Evolutionary conservation across 495 filamentous ascomycete species (phyloP).

Genomic region (Aspergillus nanangensis): DNA sequence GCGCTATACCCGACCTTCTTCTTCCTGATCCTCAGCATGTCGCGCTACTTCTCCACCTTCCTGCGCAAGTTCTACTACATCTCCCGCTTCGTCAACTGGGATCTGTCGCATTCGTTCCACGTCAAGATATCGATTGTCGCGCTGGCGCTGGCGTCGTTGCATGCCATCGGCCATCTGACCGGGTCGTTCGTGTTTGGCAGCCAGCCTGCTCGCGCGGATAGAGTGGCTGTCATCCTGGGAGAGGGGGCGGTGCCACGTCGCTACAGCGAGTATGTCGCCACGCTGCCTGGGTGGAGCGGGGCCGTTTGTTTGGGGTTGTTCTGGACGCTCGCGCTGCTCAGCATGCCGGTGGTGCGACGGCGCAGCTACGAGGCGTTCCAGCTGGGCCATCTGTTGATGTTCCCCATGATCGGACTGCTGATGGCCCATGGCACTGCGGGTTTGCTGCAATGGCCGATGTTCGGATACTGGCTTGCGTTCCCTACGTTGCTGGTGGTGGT

Average conservation of each 20-base stretch:
- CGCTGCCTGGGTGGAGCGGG: background rate
- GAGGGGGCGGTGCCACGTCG: background rate
- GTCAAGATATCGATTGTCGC: slow-evolving; percentile 4
- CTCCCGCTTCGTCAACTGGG: slow-evolving; percentile 1
- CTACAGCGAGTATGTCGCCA: background rate
- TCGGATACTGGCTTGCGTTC: slow-evolving; percentile 6
- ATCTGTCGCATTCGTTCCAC: slow-evolving; percentile 3
- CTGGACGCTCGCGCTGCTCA: background rate
- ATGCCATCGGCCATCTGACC: slow-evolving; percentile 5
- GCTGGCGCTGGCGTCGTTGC: background rate
- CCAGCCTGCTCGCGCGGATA: background rate
- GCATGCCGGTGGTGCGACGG: background rate
- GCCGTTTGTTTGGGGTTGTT: background rate
- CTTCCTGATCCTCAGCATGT: background rate
- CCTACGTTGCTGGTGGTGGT: background rate
- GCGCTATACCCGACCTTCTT: background rate
- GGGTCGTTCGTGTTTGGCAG: slow-evolving; percentile 1
- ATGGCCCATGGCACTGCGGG: slow-evolving; percentile 3
- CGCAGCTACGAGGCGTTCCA: slow-evolving; percentile 2
- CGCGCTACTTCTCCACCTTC: background rate
- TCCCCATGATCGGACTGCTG: background rate
- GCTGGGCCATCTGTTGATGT: background rate
- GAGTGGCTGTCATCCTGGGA: background rate
- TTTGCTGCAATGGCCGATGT: slow-evolving; percentile 1
- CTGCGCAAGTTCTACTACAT: slow-evolving; percentile 2